Evolutionary conservation across 139 green algal species (phyloP).

Genomic region (Coelastrella sp.): DNA sequence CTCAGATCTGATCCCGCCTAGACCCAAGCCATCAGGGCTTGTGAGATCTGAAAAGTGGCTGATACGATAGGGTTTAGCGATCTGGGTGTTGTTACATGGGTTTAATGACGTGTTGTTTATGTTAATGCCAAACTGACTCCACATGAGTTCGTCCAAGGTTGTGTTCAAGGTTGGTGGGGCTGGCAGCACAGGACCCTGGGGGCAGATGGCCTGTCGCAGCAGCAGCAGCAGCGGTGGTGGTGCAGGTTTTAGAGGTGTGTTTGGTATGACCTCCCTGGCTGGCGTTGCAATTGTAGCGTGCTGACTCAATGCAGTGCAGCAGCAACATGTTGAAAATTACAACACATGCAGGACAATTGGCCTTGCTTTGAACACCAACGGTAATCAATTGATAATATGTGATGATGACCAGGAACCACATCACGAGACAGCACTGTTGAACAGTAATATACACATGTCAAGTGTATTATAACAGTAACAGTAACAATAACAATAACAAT

Average conservation of each 20-base stretch:
- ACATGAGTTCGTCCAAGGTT: slow-evolving; percentile 47
- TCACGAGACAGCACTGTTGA: no score
- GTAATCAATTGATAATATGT: no score
- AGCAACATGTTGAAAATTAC: background rate
- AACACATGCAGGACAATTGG: no score
- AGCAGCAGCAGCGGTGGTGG: background rate
- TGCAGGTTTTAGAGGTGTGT: no score
- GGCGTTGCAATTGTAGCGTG: no score
- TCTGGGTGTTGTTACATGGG: background rate
- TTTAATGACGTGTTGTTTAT: background rate
- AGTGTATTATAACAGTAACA: no score
- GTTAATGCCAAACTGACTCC: slow-evolving; percentile 34
- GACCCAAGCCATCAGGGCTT: background rate
- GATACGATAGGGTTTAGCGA: background rate
- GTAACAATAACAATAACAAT: no score
- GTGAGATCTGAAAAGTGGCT: background rate
- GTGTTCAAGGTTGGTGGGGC: background rate
- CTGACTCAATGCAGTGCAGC: background rate
- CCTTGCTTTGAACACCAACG: no score
- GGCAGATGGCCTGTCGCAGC: background rate
- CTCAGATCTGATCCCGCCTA: background rate
- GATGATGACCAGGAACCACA: no score
- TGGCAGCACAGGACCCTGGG: background rate
- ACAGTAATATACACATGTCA: no score
- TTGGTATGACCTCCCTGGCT: no score